Conservation (phyloP, 306 rosid genomes). For the Pterocarpus santalinus region DNA sequence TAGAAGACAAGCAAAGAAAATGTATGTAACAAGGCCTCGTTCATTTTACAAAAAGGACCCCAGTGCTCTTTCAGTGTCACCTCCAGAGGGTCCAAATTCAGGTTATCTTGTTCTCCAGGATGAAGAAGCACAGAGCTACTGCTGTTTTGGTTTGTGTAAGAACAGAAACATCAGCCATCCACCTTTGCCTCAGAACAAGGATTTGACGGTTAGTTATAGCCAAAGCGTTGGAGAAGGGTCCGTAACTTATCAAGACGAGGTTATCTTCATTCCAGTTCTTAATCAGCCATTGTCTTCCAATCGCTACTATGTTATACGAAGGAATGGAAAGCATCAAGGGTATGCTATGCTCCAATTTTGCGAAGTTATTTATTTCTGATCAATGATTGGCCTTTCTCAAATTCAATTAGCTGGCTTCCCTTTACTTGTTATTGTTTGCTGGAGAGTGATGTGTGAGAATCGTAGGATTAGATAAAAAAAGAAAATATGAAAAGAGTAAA, state of each 20-base stretch:
- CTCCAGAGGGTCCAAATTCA: constrained; percentile 53
- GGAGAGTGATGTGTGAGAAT: too few species aligned
- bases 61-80: constrained; percentile 29
- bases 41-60: constrained; percentile 38
- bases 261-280: constrained; percentile 69
- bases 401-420: too few species aligned
- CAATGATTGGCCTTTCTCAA: too few species aligned
- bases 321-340: constrained; percentile 53
- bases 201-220: constrained; percentile 17
- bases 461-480: too few species aligned
- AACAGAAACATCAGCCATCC: constrained; percentile 12
- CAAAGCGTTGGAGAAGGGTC: too few species aligned
- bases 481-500: too few species aligned
- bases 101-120: constrained; percentile 48
- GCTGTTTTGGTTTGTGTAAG: constrained; percentile 42
- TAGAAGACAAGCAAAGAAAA: neutral
- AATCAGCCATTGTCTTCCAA: constrained; percentile 62
- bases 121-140: constrained; percentile 30
- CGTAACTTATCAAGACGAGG: neutral
- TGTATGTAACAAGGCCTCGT: constrained; percentile 54
- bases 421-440: too few species aligned
- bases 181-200: constrained; percentile 58
- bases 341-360: constrained; percentile 21
- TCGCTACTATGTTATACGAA: constrained; percentile 57
- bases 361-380: too few species aligned